A percentile compares a stretch with the other conserved stretches of the same genome.
Evolutionary conservation across 345 rosid genomes (phyloP).

Genomic region (Passiflora organensis): DNA sequence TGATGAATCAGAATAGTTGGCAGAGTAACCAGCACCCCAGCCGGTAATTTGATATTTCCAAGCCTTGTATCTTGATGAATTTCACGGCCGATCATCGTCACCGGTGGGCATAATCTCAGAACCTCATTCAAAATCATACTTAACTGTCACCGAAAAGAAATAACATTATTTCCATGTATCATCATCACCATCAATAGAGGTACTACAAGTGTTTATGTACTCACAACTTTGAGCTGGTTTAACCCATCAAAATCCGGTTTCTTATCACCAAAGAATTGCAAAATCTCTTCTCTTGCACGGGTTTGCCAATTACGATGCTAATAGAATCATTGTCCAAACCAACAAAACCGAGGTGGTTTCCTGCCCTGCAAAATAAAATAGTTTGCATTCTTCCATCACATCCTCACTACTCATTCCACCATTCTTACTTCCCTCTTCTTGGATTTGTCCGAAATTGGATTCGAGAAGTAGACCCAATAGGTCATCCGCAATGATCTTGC

Average conservation of each 20-base stretch:
- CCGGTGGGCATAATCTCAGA: constrained; percentile 16
- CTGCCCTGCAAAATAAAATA: constrained; percentile 24
- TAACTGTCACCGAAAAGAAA: constrained; percentile 3
- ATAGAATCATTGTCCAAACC: constrained; percentile 21
- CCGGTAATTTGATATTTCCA: constrained; percentile 10
- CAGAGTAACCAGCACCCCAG: not conserved
- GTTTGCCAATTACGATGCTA: constrained; percentile 13
- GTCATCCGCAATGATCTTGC: constrained; percentile 23
- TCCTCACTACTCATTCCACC: constrained; percentile 36
- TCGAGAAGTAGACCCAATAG: constrained; percentile 41
- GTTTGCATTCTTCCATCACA: constrained; percentile 21
- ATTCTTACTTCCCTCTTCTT: constrained; percentile 12
- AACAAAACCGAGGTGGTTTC: constrained; percentile 16
- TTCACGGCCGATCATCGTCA: not conserved
- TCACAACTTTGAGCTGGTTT: constrained; percentile 18
- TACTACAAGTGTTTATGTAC: not conserved
- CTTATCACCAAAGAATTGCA: constrained; percentile 8
- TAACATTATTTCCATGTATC: not conserved
- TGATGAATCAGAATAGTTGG: constrained; percentile 9
- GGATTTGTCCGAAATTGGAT: constrained; percentile 34
- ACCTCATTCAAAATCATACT: constrained; percentile 22
- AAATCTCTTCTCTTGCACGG: constrained; percentile 17
- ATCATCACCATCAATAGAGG: not conserved
- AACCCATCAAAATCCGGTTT: constrained; percentile 16
- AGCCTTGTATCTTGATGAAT: constrained; percentile 2